Evolutionary conservation across 768 basidiomycete genomes (phyloP).

Genomic region (Leccinum obscurum): DNA sequence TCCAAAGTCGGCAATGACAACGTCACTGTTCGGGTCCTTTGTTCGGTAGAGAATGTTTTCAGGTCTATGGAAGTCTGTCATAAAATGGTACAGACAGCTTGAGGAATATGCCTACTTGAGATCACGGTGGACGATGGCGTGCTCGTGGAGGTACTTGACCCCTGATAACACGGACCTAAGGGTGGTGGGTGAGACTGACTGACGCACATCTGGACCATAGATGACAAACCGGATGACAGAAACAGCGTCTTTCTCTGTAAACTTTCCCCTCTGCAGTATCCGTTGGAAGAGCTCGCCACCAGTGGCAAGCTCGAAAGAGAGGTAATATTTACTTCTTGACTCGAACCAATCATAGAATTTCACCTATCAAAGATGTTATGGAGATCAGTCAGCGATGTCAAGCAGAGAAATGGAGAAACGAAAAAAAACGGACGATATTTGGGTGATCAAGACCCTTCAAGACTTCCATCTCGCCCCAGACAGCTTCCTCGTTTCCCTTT

Average conservation of each 20-base stretch:
- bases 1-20: constrained; percentile 97
- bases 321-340: constrained; percentile 89
- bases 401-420: not conserved
- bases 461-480: constrained; percentile 94
- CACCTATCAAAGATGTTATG: constrained; percentile 51
- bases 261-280: constrained; percentile 82
- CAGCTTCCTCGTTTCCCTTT: constrained; percentile 83
- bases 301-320: constrained; percentile 91
- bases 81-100: not conserved
- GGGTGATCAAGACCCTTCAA: constrained; percentile 87
- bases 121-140: constrained; percentile 95
- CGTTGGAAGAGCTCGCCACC: constrained; percentile 96
- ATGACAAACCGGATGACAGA: constrained; percentile 63
- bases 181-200: not conserved
- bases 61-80: constrained; percentile 50
- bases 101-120: constrained; percentile 62
- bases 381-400: not conserved
- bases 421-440: constrained; percentile 66
- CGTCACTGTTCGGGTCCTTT: constrained; percentile 68
- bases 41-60: constrained; percentile 96
- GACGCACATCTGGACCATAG: not conserved
- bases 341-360: constrained; percentile 98
- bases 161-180: constrained; percentile 78
- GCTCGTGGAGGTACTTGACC: constrained; percentile 85
- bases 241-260: constrained; percentile 91